A percentile compares a stretch with the other conserved stretches of the same genome.
phyloP scores from a whole-genome alignment of 75 land plant genomes.

The Picea glauca region DNA sequence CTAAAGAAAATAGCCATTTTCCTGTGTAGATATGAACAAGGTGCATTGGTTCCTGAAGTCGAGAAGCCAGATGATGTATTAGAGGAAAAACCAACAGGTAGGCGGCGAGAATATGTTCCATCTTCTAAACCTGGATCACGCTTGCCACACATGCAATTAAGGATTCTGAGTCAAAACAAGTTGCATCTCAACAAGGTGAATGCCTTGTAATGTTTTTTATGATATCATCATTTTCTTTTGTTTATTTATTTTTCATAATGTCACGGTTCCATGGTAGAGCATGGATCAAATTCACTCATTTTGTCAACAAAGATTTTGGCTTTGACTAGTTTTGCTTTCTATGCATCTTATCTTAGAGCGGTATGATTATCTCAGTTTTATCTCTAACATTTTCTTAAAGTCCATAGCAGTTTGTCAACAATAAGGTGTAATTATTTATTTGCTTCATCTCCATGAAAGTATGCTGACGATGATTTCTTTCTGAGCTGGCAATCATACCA shows the following conservation, averaged over 20 bases:
- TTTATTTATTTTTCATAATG: background rate
- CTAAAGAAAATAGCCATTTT: background rate
- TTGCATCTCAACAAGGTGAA: background rate
- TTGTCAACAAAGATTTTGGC: background rate
- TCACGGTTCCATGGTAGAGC: background rate
- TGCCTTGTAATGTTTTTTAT: background rate
- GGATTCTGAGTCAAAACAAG: slow-evolving; percentile 19
- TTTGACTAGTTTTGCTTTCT: background rate
- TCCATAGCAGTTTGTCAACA: background rate
- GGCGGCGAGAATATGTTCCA: slow-evolving; percentile 75
- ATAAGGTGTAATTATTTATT: background rate
- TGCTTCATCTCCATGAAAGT: background rate
- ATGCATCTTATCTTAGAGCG: background rate
- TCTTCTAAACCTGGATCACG: slow-evolving; percentile 77
- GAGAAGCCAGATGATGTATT: slow-evolving; percentile 3
- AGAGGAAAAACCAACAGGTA: slow-evolving; percentile 41
- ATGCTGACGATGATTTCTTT: background rate
- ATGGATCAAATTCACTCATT: background rate
- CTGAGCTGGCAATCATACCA: background rate
- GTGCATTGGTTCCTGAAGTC: slow-evolving; percentile 58
- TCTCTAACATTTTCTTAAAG: background rate
- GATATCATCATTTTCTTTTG: background rate
- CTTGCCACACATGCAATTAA: slow-evolving; percentile 80
- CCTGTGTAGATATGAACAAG: slow-evolving; percentile 47
- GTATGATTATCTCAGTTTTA: background rate